Evolutionary conservation across 2,329 filamentous ascomycete genomes (phyloP).

Genomic region (Sporothrix brasiliensis): DNA sequence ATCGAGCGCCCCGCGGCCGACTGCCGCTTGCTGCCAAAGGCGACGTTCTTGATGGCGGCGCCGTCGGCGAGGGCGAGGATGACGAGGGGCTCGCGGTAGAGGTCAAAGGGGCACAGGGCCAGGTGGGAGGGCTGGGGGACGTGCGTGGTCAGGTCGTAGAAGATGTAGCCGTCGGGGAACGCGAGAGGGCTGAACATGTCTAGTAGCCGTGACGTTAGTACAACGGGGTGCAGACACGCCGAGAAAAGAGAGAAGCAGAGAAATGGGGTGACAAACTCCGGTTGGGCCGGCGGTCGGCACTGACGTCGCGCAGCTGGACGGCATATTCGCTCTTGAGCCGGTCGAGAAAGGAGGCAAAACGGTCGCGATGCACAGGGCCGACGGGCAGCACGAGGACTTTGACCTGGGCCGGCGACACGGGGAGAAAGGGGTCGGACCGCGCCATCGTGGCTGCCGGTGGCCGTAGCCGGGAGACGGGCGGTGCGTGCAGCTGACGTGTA

Average conservation of each 20-base stretch:
- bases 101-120: conserved; percentile 82
- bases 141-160: conserved; percentile 85
- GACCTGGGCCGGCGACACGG: conserved; percentile 87
- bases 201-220: conserved; percentile 44
- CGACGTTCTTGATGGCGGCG: conserved; percentile 61
- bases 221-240: conserved; percentile 26
- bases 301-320: conserved; percentile 83
- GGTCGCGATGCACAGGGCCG: conserved; percentile 78
- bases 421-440: conserved; percentile 77
- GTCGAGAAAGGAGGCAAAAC: conserved; percentile 77
- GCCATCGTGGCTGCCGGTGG: conserved; percentile 32
- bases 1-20: conserved; percentile 57
- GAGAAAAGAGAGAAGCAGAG: neutral
- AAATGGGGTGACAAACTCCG: conserved; percentile 65
- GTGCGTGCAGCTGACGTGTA: no score
- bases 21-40: conserved; percentile 56
- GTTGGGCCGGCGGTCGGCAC: conserved; percentile 79
- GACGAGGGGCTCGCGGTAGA: conserved; percentile 81
- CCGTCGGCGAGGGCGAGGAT: conserved; percentile 87
- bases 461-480: no score
- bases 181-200: conserved; percentile 92
- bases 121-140: conserved; percentile 78
- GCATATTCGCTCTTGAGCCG: conserved; percentile 78
- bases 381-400: conserved; percentile 84
- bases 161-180: conserved; percentile 80